Percentiles rank a stretch among this genome's conserved stretches.
Evolutionary conservation across 108 stramenopile species (phyloP).

Genomic region (Mayamaea pseudoterrestris): DNA sequence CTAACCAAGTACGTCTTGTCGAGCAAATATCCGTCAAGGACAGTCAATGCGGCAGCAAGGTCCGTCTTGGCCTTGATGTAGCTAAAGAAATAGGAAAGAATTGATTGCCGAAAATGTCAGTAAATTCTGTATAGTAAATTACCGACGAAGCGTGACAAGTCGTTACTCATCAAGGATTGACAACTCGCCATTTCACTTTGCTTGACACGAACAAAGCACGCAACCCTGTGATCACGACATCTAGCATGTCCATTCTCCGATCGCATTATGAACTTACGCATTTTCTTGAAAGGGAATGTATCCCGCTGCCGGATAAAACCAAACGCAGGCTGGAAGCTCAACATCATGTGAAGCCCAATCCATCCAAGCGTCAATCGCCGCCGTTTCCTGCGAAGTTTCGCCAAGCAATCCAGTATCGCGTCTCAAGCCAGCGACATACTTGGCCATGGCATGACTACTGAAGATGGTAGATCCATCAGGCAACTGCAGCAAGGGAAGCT

Average conservation of each 20-base stretch:
- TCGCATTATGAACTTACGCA: conserved; percentile 20
- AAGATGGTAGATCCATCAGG: conserved; percentile 50
- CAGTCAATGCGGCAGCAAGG: conserved; percentile 37
- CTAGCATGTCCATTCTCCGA: no score
- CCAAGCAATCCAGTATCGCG: conserved; percentile 70
- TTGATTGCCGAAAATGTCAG: no score
- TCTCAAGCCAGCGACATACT: conserved; percentile 70
- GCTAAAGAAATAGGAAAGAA: no score
- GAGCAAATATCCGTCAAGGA: conserved; percentile 49
- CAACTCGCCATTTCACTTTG: no score
- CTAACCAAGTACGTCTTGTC: conserved; percentile 60
- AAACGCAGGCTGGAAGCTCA: conserved; percentile 86
- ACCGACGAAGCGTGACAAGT: no score
- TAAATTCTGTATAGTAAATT: no score
- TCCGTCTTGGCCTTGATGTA: conserved; percentile 61
- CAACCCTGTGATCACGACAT: no score
- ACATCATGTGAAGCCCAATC: conserved; percentile 77
- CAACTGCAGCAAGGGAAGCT: conserved; percentile 78
- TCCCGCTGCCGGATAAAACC: conserved; percentile 81
- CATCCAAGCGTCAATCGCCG: conserved; percentile 73
- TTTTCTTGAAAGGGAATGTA: conserved; percentile 59
- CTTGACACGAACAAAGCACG: no score
- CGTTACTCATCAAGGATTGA: no score
- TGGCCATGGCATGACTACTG: conserved; percentile 75
- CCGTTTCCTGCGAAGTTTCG: conserved; percentile 36